Evolutionary conservation across 257 asterid genomes (phyloP), one percentile per base, ranked within the genome.

Genomic region (Nicotiana tabacum): DNA sequence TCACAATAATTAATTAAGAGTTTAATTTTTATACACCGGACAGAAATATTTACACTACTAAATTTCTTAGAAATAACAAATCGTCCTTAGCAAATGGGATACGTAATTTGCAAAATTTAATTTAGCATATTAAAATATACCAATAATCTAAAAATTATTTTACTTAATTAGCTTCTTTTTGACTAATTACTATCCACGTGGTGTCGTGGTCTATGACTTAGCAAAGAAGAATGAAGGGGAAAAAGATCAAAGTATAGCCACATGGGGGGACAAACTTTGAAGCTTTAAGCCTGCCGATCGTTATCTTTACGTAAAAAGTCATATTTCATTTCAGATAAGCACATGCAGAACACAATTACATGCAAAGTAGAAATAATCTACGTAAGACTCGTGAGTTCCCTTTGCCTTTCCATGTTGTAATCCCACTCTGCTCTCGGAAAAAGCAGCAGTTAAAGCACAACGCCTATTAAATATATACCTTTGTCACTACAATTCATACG

Each of bases 391-490:
- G 15, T 60, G 55, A 55, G 48, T 56, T 56, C 30, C 24, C 62
- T 37, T 53, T 70, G 64, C 77, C 84, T 83, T 85, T 83, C 84
- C 86, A 74, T 83, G 88, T 66, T 80, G 86, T 66, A 48, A 55
- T 83, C 82, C 86, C 82, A 60, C 82, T 78, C 77, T 78, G 29
- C 70, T 55, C 33, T 57, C n/a, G 51, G 51, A 43, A 7, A 53
- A 82, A 56, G 51, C 32, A 17, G 3, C n/a, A 32, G 5, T 78
- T 58, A 78, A 32, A 60, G 82, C 32, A n/a, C 30, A 18, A 17
- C 12, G n/a, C 67, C 48, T 33, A 27, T 57, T 60, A 17, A 33
- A 32, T 32, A 32, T 32, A 9, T 43, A 43, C 11, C 83, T 65
- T 74, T 56, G 37, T n/a, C 10, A 1, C 21, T 37, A 15, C 24